Evolutionary conservation across 164 flowering plant genomes (phyloP).

Genomic region (Annona squamosa): DNA sequence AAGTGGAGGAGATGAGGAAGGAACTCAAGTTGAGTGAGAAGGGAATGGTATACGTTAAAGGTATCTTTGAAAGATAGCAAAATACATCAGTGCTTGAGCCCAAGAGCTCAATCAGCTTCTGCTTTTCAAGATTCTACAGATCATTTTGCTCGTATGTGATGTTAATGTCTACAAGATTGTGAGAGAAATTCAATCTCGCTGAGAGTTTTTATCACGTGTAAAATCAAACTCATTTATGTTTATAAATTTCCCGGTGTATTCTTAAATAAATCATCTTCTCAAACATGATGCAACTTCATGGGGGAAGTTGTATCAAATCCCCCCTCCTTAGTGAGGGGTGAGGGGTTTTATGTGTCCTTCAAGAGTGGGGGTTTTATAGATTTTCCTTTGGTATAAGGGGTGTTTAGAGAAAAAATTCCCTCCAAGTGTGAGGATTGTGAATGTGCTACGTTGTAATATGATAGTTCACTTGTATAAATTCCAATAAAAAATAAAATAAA

Average conservation of each 20-base stretch:
- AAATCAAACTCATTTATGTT: background rate
- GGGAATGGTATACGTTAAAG: conserved; percentile 97
- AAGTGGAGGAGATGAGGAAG: conserved; percentile 81
- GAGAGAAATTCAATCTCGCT: background rate
- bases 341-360: too few relatives aligned
- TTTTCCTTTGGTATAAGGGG: too few relatives aligned
- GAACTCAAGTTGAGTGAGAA: conserved; percentile 82
- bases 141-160: background rate
- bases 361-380: too few relatives aligned
- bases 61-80: conserved; percentile 64
- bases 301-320: too few relatives aligned
- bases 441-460: too few relatives aligned
- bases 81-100: background rate
- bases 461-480: too few relatives aligned
- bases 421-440: too few relatives aligned
- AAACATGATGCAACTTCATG: background rate
- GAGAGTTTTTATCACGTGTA: background rate
- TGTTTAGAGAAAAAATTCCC: too few relatives aligned
- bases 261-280: background rate
- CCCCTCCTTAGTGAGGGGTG: too few relatives aligned
- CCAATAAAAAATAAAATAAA: too few relatives aligned
- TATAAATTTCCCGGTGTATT: background rate
- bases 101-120: background rate
- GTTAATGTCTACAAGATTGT: background rate
- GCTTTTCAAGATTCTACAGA: background rate